A percentile compares a stretch with the other conserved stretches of the same genome.
Conservation (phyloP, 2,329 filamentous ascomycete species). For the Aureobasidium sp. region DNA sequence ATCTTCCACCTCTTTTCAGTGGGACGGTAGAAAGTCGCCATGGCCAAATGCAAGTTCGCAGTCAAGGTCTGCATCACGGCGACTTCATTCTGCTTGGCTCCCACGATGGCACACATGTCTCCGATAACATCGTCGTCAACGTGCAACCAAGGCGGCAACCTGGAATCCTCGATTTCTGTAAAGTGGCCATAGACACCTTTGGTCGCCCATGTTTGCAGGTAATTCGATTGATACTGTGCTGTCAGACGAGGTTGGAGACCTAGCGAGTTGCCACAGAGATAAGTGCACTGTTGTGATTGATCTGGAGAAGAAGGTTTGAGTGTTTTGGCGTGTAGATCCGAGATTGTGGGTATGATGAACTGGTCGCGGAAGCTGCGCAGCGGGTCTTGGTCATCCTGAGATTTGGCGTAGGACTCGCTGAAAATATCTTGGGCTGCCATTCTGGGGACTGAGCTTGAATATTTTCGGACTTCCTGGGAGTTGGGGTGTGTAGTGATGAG, state of each 20-base stretch:
- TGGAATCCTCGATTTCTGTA: constrained; percentile 57
- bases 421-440: constrained; percentile 12
- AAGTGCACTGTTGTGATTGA: constrained; percentile 49
- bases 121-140: constrained; percentile 67
- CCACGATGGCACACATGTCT: constrained; percentile 66
- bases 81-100: constrained; percentile 64
- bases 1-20: constrained; percentile 64
- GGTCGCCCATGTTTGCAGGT: constrained; percentile 75
- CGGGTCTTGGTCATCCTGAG: constrained; percentile 33
- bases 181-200: constrained; percentile 85
- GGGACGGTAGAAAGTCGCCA: constrained; percentile 78
- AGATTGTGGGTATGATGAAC: constrained; percentile 71
- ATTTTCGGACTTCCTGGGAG: background rate
- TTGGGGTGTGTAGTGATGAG: background rate
- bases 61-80: constrained; percentile 86
- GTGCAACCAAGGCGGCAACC: constrained; percentile 66
- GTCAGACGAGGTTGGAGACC: constrained; percentile 72
- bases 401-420: constrained; percentile 12
- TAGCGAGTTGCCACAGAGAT: constrained; percentile 85
- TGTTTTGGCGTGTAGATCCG: constrained; percentile 56
- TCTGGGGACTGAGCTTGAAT: background rate
- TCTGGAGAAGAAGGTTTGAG: constrained; percentile 20
- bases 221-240: constrained; percentile 58
- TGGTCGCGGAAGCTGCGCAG: constrained; percentile 49
- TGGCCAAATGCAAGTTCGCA: constrained; percentile 70